Evolutionary conservation across 306 rosid genomes (phyloP).

Genomic region (cucumber (Cucumis sativus)): DNA sequence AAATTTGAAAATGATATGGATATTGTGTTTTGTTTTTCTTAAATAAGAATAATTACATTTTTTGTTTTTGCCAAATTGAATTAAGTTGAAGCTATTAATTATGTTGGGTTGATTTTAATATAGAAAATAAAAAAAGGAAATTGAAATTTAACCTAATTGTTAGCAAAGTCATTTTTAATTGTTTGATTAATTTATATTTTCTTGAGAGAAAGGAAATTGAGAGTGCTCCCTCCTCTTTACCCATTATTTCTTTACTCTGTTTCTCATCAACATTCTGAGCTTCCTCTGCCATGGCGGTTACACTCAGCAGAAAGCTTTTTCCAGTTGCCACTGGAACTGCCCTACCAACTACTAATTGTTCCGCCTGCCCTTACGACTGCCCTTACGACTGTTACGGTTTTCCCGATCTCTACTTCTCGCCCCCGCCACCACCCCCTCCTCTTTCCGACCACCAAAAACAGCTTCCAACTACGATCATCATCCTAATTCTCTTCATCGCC

Average conservation of each 20-base stretch:
- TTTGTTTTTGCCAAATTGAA: too few relatives aligned
- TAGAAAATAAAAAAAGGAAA: too few relatives aligned
- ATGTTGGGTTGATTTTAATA: too few relatives aligned
- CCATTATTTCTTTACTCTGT: slow-evolving; percentile 3
- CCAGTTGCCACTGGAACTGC: slow-evolving; percentile 22
- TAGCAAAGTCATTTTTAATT: background rate
- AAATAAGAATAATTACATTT: too few relatives aligned
- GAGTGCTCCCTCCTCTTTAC: slow-evolving; percentile 1
- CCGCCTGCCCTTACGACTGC: slow-evolving; percentile 37
- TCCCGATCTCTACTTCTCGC: slow-evolving; percentile 26
- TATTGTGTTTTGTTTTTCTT: too few relatives aligned
- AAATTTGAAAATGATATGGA: too few relatives aligned
- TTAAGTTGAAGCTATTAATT: too few relatives aligned
- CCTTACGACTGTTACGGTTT: slow-evolving; percentile 33
- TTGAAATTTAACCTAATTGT: background rate
- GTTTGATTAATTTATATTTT: background rate
- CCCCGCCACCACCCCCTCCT: slow-evolving; percentile 12
- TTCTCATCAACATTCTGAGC: slow-evolving; percentile 7
- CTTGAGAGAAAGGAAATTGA: background rate
- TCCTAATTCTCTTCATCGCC: slow-evolving; percentile 26
- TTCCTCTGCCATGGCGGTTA: slow-evolving; percentile 27
- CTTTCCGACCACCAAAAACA: slow-evolving; percentile 1
- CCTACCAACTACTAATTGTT: slow-evolving; percentile 32
- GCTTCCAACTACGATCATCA: slow-evolving; percentile 31
- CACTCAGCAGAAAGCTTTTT: slow-evolving; percentile 45